These are phyloP conservation scores for Colletotrichum sp. DNA, from an alignment of 2,329 filamentous ascomycete genomes.

Conservation along the genomic window DNA sequence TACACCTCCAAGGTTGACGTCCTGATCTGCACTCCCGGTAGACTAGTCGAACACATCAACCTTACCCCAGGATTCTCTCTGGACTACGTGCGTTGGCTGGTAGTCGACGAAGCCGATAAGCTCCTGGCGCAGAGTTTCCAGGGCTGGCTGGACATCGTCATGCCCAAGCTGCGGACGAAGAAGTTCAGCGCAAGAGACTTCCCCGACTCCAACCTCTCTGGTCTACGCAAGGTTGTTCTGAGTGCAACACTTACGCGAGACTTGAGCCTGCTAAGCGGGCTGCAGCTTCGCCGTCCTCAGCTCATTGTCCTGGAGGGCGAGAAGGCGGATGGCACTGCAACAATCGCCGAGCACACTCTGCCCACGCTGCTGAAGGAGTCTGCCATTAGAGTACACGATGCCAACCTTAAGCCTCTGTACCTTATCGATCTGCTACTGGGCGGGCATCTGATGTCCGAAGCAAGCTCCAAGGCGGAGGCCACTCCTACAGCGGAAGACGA, in stretches of 20 bases:
- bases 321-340: constrained; percentile 40
- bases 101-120: constrained; percentile 94
- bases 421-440: constrained; percentile 77
- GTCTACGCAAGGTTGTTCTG: constrained; percentile 80
- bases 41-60: constrained; percentile 88
- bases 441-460: constrained; percentile 45
- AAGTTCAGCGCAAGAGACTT: constrained; percentile 59
- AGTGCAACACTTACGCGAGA: constrained; percentile 94
- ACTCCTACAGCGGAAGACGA: constrained; percentile 21
- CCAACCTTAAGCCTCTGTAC: constrained; percentile 80
- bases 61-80: constrained; percentile 84
- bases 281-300: constrained; percentile 76
- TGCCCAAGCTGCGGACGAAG: constrained; percentile 60
- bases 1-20: constrained; percentile 81
- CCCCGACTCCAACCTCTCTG: constrained; percentile 54
- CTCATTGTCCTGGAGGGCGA: constrained; percentile 75
- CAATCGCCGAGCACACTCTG: constrained; percentile 55
- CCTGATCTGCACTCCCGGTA: constrained; percentile 88
- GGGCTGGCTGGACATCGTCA: constrained; percentile 81
- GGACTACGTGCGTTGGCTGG: constrained; percentile 81
- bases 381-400: constrained; percentile 72
- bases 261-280: constrained; percentile 75
- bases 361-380: constrained; percentile 69
- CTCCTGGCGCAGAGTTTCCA: constrained; percentile 91
- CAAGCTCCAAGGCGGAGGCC: constrained; percentile 20